Base-by-base conservation (phyloP, 768 basidiomycete species). In the Termitomyces sp. region DNA sequence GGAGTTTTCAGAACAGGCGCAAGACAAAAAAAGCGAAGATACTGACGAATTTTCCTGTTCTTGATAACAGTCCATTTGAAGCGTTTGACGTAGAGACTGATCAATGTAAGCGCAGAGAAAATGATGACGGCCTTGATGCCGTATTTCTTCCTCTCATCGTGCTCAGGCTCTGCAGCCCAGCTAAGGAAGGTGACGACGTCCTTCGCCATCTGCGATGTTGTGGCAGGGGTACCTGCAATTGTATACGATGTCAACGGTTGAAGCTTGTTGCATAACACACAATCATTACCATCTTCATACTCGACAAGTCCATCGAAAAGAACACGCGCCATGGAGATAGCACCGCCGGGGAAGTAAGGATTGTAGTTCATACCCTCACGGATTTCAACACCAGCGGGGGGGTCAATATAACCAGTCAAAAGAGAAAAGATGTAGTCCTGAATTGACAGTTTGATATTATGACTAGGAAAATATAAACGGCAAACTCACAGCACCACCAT, bases 331-430 rank as follows among this genome's bases (percentile, higher is more conserved):
- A 99, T 99, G 68, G 92, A 90, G 59, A 98, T 98, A 62, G 94
- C 94, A 67, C 95, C 96, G 54, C 97, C 94, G 41, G 96, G 96
- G 89, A 99, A 99, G 79, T 88, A 98, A 19, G 94, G 94, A 76
- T 93, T 94, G 82, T 97, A 98, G 83, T 95, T 97, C 92, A 98
- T 90, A 63, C 93, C 96, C 52, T 98, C 96, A 72, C 91, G 92
- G 62, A 96, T 80, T 69, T 93, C 91, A 59, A 96, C 89, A 57
- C 93, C 94, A 58, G 96, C 93, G 42, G 97, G 97, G 51, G 97
- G 89, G 66, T 98, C 97, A 42, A 93, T 79, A 75, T 98, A 98
- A 56, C 97, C 97, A 32, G 97, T 99, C 63, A 99, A 81, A 56
- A 99, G 88, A 55, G 96, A 86, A 78, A 94, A 98, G 65, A 99